phyloP scores from a whole-genome alignment of 176 grass and related monocot genomes.

The Triticum urartu region DNA sequence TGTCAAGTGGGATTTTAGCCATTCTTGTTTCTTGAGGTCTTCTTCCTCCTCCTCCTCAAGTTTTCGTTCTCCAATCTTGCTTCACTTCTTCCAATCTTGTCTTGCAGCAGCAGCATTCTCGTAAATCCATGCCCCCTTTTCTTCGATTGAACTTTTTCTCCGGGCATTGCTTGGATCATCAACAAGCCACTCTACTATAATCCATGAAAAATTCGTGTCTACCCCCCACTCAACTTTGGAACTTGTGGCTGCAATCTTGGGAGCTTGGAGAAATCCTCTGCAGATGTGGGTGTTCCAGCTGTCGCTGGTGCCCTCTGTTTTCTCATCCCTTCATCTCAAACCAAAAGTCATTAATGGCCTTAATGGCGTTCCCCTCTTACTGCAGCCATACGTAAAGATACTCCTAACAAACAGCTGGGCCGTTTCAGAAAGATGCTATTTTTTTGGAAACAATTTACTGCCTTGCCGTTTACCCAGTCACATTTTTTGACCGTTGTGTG shows the following conservation, averaged over 20 bases:
- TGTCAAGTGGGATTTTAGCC: not conserved
- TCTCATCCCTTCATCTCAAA: not conserved
- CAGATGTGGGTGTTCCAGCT: not conserved
- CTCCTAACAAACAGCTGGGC: not conserved
- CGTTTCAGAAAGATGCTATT: constrained; percentile 5
- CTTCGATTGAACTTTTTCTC: constrained; percentile 1
- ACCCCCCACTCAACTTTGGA: not conserved
- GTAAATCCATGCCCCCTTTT: not conserved
- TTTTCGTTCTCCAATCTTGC: constrained; percentile 2
- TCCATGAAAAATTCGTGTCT: not conserved
- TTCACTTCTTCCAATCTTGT: not conserved
- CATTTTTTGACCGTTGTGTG: constrained; percentile 32
- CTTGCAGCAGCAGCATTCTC: not conserved
- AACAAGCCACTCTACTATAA: not conserved
- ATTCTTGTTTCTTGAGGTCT: not conserved
- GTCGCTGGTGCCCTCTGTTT: not conserved
- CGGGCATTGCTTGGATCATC: not conserved
- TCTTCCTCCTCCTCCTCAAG: not conserved
- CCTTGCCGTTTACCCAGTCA: constrained; percentile 1
- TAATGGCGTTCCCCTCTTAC: not conserved
- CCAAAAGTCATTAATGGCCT: not conserved
- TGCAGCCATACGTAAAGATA: not conserved
- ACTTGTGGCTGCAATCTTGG: not conserved
- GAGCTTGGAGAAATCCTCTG: not conserved
- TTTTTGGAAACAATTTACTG: constrained; percentile 25